These are phyloP conservation scores for Rhizoctonia solani DNA, from an alignment of 1,284 basidiomycete genomes.

Conservation along the genomic window DNA sequence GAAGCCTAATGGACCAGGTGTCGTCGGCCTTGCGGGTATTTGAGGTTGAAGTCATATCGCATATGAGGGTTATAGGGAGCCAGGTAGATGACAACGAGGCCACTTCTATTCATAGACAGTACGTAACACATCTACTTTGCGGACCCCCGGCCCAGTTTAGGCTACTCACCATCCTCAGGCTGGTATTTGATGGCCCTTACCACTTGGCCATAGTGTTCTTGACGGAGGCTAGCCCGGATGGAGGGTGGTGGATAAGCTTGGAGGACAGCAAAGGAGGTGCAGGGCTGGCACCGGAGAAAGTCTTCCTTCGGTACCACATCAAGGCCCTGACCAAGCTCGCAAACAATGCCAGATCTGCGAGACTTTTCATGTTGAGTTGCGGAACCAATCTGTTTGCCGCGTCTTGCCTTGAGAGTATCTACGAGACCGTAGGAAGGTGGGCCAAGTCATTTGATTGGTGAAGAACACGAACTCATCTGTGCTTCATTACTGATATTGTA, in stretches of 20 bases:
- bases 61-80: too few species aligned
- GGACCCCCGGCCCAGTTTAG: too few species aligned
- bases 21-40: background rate
- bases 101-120: too few species aligned
- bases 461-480: too few species aligned
- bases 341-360: background rate
- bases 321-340: background rate
- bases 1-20: background rate
- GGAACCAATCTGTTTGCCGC: background rate
- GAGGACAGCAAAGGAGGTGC: background rate
- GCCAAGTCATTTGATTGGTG: background rate
- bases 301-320: background rate
- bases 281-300: background rate
- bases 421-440: background rate
- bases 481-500: background rate
- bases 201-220: constrained; percentile 9
- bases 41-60: background rate
- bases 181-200: background rate
- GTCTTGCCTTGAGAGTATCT: background rate
- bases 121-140: too few species aligned
- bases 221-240: background rate
- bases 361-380: background rate
- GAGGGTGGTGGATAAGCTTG: background rate
- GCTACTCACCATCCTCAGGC: too few species aligned
- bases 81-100: too few species aligned